phyloP scores from a whole-genome alignment of 2,329 filamentous ascomycete species.

The Sarocladiaceae sp. region DNA sequence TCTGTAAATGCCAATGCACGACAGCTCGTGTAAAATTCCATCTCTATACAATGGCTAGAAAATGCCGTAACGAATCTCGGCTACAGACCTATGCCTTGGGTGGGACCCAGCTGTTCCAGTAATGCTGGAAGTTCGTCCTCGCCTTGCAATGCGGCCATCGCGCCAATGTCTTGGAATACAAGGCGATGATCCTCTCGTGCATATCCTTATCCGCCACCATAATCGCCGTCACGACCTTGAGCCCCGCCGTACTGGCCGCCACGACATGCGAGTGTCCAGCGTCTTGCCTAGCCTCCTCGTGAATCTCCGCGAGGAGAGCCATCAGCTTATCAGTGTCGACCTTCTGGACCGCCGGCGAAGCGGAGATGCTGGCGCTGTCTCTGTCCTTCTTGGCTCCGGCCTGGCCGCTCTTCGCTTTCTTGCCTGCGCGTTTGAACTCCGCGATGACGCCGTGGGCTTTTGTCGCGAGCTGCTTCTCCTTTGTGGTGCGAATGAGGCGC shows the following conservation, averaged over 20 bases:
- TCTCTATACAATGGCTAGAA: no score
- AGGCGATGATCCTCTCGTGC: slow-evolving; percentile 49
- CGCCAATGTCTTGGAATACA: slow-evolving; percentile 58
- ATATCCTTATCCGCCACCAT: slow-evolving; percentile 46
- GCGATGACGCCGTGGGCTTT: slow-evolving; percentile 69
- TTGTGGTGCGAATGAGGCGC: slow-evolving; percentile 69
- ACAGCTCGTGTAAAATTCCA: no score
- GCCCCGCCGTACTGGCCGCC: slow-evolving; percentile 66
- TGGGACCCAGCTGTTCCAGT: slow-evolving; percentile 64
- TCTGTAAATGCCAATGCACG: no score
- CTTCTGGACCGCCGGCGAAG: slow-evolving; percentile 35
- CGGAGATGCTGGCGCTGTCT: slow-evolving; percentile 31
- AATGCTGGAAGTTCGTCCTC: slow-evolving; percentile 49
- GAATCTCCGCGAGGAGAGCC: slow-evolving; percentile 58
- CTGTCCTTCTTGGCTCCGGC: slow-evolving; percentile 54
- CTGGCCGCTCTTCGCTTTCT: slow-evolving; percentile 57
- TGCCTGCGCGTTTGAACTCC: slow-evolving; percentile 62
- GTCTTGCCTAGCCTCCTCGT: slow-evolving; percentile 58
- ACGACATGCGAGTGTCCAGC: slow-evolving; percentile 61
- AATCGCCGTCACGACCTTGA: slow-evolving; percentile 60
- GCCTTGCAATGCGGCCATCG: slow-evolving; percentile 32
- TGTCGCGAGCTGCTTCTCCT: slow-evolving; percentile 65
- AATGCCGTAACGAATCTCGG: no score
- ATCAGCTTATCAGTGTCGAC: slow-evolving; percentile 42
- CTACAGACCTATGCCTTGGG: not conserved